phyloP scores from a whole-genome alignment of 192 early-diverging fungal genomes.

The Endogone sp. region DNA sequence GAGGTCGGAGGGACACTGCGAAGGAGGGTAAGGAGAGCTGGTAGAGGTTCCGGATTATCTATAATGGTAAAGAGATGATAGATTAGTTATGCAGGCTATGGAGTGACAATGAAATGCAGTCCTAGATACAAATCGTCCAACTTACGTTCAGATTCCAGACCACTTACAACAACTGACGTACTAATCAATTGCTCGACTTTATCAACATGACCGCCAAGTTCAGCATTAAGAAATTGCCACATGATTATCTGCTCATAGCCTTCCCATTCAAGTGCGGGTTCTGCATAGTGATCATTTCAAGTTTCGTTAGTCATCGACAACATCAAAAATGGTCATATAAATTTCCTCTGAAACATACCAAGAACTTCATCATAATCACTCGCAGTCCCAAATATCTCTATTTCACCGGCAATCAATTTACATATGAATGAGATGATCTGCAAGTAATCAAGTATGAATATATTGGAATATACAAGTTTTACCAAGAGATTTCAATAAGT shows the following conservation, averaged over 20 bases:
- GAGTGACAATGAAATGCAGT: too few relatives aligned
- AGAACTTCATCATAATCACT: constrained; percentile 12
- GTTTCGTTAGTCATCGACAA: neutral
- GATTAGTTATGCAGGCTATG: neutral
- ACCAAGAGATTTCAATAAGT: too few relatives aligned
- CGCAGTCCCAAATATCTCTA: constrained; percentile 2
- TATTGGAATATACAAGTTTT: constrained; percentile 1
- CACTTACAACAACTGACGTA: constrained; percentile 5
- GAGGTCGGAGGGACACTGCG: constrained; percentile 7
- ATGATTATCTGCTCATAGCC: constrained; percentile 1
- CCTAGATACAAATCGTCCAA: too few relatives aligned
- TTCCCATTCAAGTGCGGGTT: constrained; percentile 1
- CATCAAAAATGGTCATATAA: too few relatives aligned
- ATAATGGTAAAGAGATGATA: neutral
- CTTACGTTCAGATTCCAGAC: neutral
- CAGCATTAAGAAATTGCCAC: constrained; percentile 8
- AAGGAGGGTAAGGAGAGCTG: constrained; percentile 1
- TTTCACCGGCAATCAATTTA: constrained; percentile 1
- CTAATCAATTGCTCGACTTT: neutral
- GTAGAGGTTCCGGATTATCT: constrained; percentile 11
- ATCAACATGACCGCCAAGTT: constrained; percentile 5
- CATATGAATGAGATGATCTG: neutral
- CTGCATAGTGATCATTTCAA: constrained; percentile 3
- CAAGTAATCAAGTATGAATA: neutral
- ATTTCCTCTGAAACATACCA: too few relatives aligned